Conservation (phyloP, 495 filamentous ascomycete species). For the Penicillium canariense region DNA sequence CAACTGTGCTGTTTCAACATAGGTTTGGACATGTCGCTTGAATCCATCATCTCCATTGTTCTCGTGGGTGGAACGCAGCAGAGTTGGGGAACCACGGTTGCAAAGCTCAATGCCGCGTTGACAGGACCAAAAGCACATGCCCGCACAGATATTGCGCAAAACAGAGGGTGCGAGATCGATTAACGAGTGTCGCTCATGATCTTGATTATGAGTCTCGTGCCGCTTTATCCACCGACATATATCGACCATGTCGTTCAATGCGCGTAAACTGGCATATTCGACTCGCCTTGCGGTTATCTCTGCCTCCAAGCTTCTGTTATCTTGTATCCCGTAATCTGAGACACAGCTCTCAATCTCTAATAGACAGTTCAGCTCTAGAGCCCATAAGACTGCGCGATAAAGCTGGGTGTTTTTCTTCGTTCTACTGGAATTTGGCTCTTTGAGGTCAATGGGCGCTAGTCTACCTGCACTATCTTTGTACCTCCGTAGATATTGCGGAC, state of each 20-base stretch:
- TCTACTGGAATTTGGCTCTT: not conserved
- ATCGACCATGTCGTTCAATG: slow-evolving; percentile 4
- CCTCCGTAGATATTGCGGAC: slow-evolving; percentile 9
- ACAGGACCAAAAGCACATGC: slow-evolving; percentile 8
- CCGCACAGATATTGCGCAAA: slow-evolving; percentile 9
- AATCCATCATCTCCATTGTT: not conserved
- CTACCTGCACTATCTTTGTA: not conserved
- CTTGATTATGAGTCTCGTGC: not conserved
- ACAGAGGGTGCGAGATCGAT: slow-evolving; percentile 7
- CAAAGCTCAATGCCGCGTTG: slow-evolving; percentile 5
- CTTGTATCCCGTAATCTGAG: slow-evolving; percentile 3
- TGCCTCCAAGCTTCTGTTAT: not conserved
- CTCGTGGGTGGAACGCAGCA: not conserved
- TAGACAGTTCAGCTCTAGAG: slow-evolving; percentile 12
- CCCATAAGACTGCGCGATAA: slow-evolving; percentile 9
- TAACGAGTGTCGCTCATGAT: slow-evolving; percentile 1
- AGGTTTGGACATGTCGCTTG: not conserved
- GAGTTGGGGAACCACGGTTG: not conserved
- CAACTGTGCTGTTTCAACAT: not conserved
- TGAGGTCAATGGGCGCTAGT: not conserved
- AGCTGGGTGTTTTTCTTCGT: slow-evolving; percentile 5
- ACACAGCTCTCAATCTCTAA: slow-evolving; percentile 12
- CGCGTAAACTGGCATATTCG: slow-evolving; percentile 39
- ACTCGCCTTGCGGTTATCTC: slow-evolving; percentile 14
- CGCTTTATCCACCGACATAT: slow-evolving; percentile 6